Conservation (phyloP, 2,329 filamentous ascomycete genomes). For the Pseudonectria foliicola region DNA sequence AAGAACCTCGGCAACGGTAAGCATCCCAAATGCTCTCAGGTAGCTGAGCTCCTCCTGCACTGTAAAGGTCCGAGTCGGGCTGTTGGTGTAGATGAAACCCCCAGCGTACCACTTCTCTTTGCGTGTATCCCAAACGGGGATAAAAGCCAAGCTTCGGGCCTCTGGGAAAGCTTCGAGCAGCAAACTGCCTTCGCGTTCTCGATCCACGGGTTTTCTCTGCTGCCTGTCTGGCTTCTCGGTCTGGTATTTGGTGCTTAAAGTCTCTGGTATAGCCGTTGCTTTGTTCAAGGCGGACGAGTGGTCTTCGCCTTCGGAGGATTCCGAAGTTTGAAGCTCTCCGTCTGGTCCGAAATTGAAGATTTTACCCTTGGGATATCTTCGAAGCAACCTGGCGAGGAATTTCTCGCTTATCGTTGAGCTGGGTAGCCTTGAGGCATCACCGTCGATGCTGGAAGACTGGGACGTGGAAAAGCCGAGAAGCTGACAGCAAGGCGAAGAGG, state of each 20-base stretch:
- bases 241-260: background rate
- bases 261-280: too few relatives aligned
- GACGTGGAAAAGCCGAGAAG: constrained; percentile 34
- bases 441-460: constrained; percentile 26
- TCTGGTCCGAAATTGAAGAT: constrained; percentile 37
- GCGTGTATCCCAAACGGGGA: constrained; percentile 41
- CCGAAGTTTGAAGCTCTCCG: constrained; percentile 27
- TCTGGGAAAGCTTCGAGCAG: constrained; percentile 32
- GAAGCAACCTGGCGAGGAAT: constrained; percentile 34
- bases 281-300: background rate
- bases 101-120: constrained; percentile 42
- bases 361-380: constrained; percentile 37
- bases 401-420: constrained; percentile 27
- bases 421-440: constrained; percentile 6
- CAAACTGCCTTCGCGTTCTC: constrained; percentile 13
- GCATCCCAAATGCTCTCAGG: constrained; percentile 43
- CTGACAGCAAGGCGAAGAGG: constrained; percentile 16
- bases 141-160: constrained; percentile 38
- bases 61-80: constrained; percentile 36
- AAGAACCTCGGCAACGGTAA: constrained; percentile 50
- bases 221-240: background rate
- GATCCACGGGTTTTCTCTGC: constrained; percentile 3
- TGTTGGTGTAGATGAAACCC: constrained; percentile 42
- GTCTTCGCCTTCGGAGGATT: constrained; percentile 20
- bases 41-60: constrained; percentile 43